A percentile compares a stretch with the other conserved stretches of the same genome.
phyloP scores from a whole-genome alignment of 805 yeast species.

The Isabelozyma gotoi region DNA sequence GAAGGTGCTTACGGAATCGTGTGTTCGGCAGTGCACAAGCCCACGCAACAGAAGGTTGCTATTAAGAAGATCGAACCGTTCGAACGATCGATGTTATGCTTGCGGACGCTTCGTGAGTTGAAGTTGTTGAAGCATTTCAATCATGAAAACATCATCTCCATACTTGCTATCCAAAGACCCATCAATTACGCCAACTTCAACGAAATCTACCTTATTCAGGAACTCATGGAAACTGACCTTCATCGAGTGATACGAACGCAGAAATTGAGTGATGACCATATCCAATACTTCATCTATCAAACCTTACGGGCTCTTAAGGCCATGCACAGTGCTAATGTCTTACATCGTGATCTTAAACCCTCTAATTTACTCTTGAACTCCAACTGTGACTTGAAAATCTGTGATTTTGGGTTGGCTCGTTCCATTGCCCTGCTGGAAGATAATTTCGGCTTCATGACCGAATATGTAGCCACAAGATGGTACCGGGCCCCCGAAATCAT shows the following conservation, averaged over 20 bases:
- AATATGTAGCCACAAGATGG: constrained; percentile 97
- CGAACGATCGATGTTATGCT: constrained; percentile 82
- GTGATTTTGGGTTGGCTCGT: constrained; percentile 92
- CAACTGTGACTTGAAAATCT: constrained; percentile 89
- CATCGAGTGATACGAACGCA: constrained; percentile 83
- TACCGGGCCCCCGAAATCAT: constrained; percentile 97
- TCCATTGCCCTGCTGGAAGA: constrained; percentile 61
- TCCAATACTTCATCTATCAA: constrained; percentile 91
- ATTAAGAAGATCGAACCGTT: constrained; percentile 93
- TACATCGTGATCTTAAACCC: constrained; percentile 92
- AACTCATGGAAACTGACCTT: constrained; percentile 84
- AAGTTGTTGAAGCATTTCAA: constrained; percentile 86
- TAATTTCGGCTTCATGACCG: constrained; percentile 85
- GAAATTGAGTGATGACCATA: constrained; percentile 83
- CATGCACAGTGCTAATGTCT: constrained; percentile 88
- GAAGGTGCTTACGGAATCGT: constrained; percentile 98
- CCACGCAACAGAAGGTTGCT: constrained; percentile 87
- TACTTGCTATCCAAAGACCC: constrained; percentile 88
- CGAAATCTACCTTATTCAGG: constrained; percentile 88
- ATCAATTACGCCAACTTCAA: constrained; percentile 68
- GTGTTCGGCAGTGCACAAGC: constrained; percentile 83
- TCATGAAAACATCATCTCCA: constrained; percentile 90
- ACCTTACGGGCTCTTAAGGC: constrained; percentile 87
- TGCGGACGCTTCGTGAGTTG: constrained; percentile 86
- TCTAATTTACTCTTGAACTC: constrained; percentile 82